Conservation (phyloP, 352 stramenopile genomes). For the Pythium folliculosum region DNA sequence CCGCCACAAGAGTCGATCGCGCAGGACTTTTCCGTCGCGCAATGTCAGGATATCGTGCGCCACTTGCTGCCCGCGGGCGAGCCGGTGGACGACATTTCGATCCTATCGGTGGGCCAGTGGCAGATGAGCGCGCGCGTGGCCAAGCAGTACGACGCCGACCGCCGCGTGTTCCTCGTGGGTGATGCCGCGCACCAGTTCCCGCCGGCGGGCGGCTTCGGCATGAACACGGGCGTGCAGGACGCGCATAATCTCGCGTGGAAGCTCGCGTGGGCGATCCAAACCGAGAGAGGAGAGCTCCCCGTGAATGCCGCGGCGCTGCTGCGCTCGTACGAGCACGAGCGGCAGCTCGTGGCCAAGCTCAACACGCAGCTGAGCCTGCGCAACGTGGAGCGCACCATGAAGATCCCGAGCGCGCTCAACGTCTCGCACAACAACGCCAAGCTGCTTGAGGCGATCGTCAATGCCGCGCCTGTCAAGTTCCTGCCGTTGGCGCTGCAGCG, state of each 20-base stretch:
- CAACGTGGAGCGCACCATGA: conserved; percentile 88
- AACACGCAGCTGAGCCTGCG: conserved; percentile 83
- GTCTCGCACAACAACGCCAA: conserved; percentile 82
- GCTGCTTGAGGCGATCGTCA: conserved; percentile 53
- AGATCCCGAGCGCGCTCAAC: conserved; percentile 74
- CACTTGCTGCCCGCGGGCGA: conserved; percentile 41
- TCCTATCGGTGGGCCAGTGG: conserved; percentile 90
- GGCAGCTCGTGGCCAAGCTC: conserved; percentile 68
- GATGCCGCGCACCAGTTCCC: conserved; percentile 93
- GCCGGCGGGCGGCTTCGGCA: conserved; percentile 90
- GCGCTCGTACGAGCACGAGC: conserved; percentile 79
- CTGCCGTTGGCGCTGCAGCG: conserved; percentile 56
- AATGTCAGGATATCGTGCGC: conserved; percentile 61
- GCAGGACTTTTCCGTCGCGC: conserved; percentile 54
- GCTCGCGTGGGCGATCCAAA: conserved; percentile 65
- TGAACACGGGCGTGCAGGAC: conserved; percentile 94
- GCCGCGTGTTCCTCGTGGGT: conserved; percentile 86
- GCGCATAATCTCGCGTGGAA: conserved; percentile 94
- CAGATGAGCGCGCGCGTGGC: conserved; percentile 93
- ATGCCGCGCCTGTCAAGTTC: conserved; percentile 62
- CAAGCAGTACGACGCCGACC: conserved; percentile 72
- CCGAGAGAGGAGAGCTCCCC: conserved; percentile 5
- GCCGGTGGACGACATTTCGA: conserved; percentile 58
- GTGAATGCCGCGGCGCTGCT: conserved; percentile 46
- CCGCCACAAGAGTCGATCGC: conserved; percentile 76